Conservation (phyloP, 1,139 yeast genomes). For the Candida sanyaensis region DNA sequence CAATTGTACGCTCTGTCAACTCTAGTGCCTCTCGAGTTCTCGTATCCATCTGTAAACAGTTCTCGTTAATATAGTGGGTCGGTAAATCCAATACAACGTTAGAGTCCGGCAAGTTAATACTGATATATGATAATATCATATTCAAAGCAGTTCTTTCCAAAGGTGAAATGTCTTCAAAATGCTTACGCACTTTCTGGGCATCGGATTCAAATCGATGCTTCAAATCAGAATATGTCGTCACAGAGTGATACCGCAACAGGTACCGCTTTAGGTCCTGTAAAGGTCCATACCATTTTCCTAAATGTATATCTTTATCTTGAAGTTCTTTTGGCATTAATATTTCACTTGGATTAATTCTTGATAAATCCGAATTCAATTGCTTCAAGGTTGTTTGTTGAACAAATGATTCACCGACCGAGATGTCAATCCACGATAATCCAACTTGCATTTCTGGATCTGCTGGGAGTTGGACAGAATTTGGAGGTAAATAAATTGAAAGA, state of each 20-base stretch:
- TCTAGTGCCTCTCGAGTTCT: slow-evolving; percentile 84
- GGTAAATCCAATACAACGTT: slow-evolving; percentile 41
- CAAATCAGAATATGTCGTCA: slow-evolving; percentile 27
- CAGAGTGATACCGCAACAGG: slow-evolving; percentile 56
- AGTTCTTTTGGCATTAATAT: slow-evolving; percentile 45
- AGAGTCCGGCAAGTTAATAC: slow-evolving; percentile 43
- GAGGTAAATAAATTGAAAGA: slow-evolving; percentile 63
- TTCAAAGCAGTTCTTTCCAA: slow-evolving; percentile 47
- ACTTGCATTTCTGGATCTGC: slow-evolving; percentile 52
- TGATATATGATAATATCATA: slow-evolving; percentile 41
- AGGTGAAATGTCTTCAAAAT: slow-evolving; percentile 54
- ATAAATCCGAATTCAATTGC: slow-evolving; percentile 58
- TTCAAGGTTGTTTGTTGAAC: slow-evolving; percentile 61
- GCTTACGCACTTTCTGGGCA: slow-evolving; percentile 52
- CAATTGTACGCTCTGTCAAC: slow-evolving; percentile 52
- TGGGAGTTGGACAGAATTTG: slow-evolving; percentile 39
- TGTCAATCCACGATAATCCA: slow-evolving; percentile 88
- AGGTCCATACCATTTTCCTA: slow-evolving; percentile 58
- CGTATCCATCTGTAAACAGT: slow-evolving; percentile 76
- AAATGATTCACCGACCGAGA: slow-evolving; percentile 78
- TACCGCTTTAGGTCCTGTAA: slow-evolving; percentile 62
- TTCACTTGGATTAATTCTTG: slow-evolving; percentile 71
- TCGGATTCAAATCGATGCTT: slow-evolving; percentile 46
- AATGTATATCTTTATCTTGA: slow-evolving; percentile 30
- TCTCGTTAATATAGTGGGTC: slow-evolving; percentile 39